A percentile compares a stretch with the other conserved stretches of the same genome.
Evolutionary conservation across 1,284 basidiomycete species (phyloP).

Genomic region (Rhodotorula glutinis): DNA sequence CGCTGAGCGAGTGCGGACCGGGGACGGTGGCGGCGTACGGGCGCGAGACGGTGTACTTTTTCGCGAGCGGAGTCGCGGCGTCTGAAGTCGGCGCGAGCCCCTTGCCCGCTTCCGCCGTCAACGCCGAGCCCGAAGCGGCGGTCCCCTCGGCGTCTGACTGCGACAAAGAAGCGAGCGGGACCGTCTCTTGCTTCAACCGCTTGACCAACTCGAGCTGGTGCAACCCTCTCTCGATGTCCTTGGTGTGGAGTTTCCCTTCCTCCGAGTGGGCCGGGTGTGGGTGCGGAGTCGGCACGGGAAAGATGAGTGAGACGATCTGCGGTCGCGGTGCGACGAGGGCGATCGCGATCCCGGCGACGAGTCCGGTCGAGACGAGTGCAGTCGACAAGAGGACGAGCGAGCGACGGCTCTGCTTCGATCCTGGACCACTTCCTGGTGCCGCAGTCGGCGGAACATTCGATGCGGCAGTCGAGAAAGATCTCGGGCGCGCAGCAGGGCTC

Average conservation of each 20-base stretch:
- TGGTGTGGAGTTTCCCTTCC: slow-evolving; percentile 61
- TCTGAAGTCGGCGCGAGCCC: background rate
- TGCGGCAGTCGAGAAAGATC: background rate
- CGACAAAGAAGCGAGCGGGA: background rate
- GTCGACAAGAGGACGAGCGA: slow-evolving; percentile 19
- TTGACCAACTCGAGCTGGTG: slow-evolving; percentile 64
- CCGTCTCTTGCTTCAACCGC: slow-evolving; percentile 50
- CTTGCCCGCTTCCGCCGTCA: background rate
- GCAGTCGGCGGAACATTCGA: background rate
- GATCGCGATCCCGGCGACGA: slow-evolving; percentile 22
- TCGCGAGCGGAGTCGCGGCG: background rate
- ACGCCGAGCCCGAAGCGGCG: background rate
- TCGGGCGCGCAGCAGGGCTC: background rate
- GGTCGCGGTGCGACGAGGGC: slow-evolving; percentile 25
- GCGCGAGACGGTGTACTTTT: slow-evolving; percentile 29
- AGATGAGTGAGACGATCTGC: slow-evolving; percentile 53
- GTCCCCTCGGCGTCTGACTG: background rate
- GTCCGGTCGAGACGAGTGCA: slow-evolving; percentile 18
- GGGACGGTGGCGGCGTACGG: slow-evolving; percentile 37
- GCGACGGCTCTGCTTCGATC: background rate
- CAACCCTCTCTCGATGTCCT: slow-evolving; percentile 64
- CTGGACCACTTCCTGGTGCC: background rate
- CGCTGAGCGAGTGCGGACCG: slow-evolving; percentile 69
- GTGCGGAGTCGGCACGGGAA: slow-evolving; percentile 67
- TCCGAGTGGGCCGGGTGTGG: slow-evolving; percentile 62